Evolutionary conservation across 768 basidiomycete genomes (phyloP).

Genomic region (Podaxis mareebaensis): DNA sequence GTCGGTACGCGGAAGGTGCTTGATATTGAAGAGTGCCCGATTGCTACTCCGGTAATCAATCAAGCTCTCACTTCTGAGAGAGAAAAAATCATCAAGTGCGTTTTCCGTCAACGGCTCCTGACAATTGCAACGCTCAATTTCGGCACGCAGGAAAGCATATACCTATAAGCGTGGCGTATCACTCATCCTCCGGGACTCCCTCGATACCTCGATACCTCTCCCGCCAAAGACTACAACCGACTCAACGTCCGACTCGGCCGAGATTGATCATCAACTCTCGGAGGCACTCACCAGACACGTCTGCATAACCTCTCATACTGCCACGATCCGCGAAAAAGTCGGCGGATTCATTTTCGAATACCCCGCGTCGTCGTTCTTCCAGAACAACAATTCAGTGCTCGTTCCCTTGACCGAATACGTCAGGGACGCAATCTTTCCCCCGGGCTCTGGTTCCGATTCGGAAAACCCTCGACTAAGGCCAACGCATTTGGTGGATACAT

Average conservation of each 20-base stretch:
- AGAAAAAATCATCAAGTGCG: constrained; percentile 67
- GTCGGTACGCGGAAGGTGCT: constrained; percentile 72
- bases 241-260: not conserved
- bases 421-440: constrained; percentile 63
- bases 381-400: constrained; percentile 96
- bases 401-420: constrained; percentile 85
- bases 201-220: constrained; percentile 29
- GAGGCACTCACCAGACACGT: constrained; percentile 57
- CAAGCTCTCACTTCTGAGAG: constrained; percentile 61
- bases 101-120: not conserved
- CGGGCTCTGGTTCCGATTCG: constrained; percentile 17
- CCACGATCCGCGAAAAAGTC: constrained; percentile 80
- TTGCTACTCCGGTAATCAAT: constrained; percentile 83
- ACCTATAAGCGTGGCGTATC: constrained; percentile 88
- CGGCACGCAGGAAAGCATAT: constrained; percentile 63
- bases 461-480: constrained; percentile 25
- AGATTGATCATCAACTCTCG: constrained; percentile 36
- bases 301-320: constrained; percentile 83
- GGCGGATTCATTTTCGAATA: constrained; percentile 84
- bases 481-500: constrained; percentile 95
- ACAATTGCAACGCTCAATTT: constrained; percentile 10
- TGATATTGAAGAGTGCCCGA: constrained; percentile 98
- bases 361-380: constrained; percentile 90
- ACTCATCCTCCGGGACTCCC: constrained; percentile 85
- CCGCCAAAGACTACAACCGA: not conserved